Base-by-base conservation (phyloP, 108 stramenopile species). In the Pseudonitzschia multistriata region DNA sequence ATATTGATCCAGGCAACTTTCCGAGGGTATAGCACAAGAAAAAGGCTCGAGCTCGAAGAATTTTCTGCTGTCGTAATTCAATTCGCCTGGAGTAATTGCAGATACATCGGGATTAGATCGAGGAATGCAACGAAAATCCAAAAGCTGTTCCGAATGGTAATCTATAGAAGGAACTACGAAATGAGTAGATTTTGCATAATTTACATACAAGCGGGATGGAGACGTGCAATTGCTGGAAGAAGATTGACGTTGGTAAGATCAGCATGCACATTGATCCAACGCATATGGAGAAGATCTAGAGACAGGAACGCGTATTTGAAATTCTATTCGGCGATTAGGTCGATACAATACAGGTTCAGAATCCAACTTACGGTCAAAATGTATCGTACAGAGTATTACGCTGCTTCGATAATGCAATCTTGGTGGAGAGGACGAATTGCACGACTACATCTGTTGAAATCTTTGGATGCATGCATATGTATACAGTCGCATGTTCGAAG, bases 1-100 rank as follows among this genome's bases (percentile, higher is more conserved):
- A 42, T 45, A 34, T 24, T 59, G 29, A 77, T 77, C 37, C 76
- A 77, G 42, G 42, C 64, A 47, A 22, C 31, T 17, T 77, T 59
- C 55, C 62, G 69, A 31, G 63, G 70, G 3, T 57, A 53, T 36
- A 21, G 15, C 14, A 34, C 27, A 30, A 37, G 30, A 28, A 49
- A 49, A 8, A 57, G 28, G 11, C 53, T 61, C 10, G 63, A 33
- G 27, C 47, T 35, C 28, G 28, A 66, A 68, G 45, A 52, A 3
- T 19, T 33, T 28, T 19, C 63, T 42, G 54, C 54, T 17, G 25
- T 70, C 25, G 30, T 31, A 2, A 77, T 77, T 49, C 76, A 77
- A 55, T 21, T 33, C 25, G 36, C 36, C 6, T 77, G 76, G 76
- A 50, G 64, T 3, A 25, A 39, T 11, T 24, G 54, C n/a, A 27